Percentiles rank a stretch among this genome's conserved stretches.
These are phyloP conservation scores for Neonothopanus nambi DNA, from an alignment of 1,284 basidiomycete species.

Conservation along the genomic window DNA sequence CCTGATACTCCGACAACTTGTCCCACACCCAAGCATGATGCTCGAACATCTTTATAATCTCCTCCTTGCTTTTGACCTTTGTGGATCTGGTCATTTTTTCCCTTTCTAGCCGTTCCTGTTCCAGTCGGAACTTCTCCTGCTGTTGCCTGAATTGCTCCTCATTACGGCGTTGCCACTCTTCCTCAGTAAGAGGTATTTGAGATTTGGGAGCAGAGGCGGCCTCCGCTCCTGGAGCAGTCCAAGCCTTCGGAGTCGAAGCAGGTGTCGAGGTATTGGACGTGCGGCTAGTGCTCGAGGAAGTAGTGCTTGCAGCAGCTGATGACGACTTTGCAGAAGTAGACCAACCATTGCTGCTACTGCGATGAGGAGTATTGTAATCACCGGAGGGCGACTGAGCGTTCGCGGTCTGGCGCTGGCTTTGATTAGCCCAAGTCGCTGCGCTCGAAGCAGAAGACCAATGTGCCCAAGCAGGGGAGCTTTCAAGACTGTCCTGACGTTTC, in stretches of 20 bases:
- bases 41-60: slow-evolving; percentile 51
- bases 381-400: not conserved
- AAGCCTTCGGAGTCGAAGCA: slow-evolving; percentile 22
- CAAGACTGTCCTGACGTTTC: slow-evolving; percentile 37
- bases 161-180: slow-evolving; percentile 56
- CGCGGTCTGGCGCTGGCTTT: not conserved
- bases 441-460: slow-evolving; percentile 11
- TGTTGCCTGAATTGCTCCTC: slow-evolving; percentile 55
- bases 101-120: slow-evolving; percentile 52
- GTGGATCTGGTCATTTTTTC: slow-evolving; percentile 45
- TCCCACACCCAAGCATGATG: slow-evolving; percentile 60
- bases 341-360: slow-evolving; percentile 28
- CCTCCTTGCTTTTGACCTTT: slow-evolving; percentile 51
- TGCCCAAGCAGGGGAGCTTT: slow-evolving; percentile 19
- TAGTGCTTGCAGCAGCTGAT: slow-evolving; percentile 7
- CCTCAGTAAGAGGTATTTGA: slow-evolving; percentile 36
- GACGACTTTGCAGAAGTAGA: slow-evolving; percentile 11
- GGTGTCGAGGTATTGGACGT: slow-evolving; percentile 25
- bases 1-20: slow-evolving; percentile 36
- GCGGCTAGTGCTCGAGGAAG: slow-evolving; percentile 11
- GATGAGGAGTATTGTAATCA: slow-evolving; percentile 19
- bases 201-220: slow-evolving; percentile 18
- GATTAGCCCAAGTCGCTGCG: slow-evolving; percentile 5
- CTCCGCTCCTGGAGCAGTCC: slow-evolving; percentile 4
- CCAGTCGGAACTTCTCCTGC: slow-evolving; percentile 58